Percentiles rank a stretch among this genome's conserved stretches.
Evolutionary conservation across 176 grass and related monocot genomes (phyloP).

Genomic region (Oropetium thomaeum): DNA sequence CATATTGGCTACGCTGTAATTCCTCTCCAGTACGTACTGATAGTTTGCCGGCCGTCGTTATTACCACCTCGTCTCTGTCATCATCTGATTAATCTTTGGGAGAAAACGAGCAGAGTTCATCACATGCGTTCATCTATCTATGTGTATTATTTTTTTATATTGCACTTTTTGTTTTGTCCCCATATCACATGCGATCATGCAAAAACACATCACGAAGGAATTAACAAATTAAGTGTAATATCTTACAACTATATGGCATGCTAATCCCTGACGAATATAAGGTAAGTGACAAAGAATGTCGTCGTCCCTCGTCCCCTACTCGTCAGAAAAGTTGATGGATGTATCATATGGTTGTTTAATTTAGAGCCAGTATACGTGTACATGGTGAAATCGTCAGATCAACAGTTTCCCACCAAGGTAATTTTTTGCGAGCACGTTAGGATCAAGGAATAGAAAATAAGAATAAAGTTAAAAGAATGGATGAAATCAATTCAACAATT

Average conservation of each 20-base stretch:
- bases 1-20: slow-evolving; percentile 16
- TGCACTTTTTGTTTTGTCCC: slow-evolving; percentile 16
- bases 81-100: slow-evolving; percentile 10
- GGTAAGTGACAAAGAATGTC: slow-evolving; percentile 43
- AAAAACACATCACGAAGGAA: background rate
- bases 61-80: background rate
- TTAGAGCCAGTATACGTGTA: too few relatives aligned
- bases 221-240: slow-evolving; percentile 1
- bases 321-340: background rate
- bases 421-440: too few relatives aligned
- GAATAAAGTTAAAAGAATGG: background rate
- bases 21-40: background rate
- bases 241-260: background rate
- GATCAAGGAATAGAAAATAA: background rate
- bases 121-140: slow-evolving; percentile 20
- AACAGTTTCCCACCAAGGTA: background rate
- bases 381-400: background rate
- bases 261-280: background rate
- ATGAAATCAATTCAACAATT: background rate
- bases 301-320: too few relatives aligned
- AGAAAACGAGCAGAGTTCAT: slow-evolving; percentile 15
- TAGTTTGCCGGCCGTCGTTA: background rate
- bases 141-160: too few relatives aligned
- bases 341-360: background rate
- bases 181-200: slow-evolving; percentile 32